Evolutionary conservation across 805 yeast genomes (phyloP), one percentile per base, ranked within the genome.

Genomic region (Kluyveromyces nonfermentans): DNA sequence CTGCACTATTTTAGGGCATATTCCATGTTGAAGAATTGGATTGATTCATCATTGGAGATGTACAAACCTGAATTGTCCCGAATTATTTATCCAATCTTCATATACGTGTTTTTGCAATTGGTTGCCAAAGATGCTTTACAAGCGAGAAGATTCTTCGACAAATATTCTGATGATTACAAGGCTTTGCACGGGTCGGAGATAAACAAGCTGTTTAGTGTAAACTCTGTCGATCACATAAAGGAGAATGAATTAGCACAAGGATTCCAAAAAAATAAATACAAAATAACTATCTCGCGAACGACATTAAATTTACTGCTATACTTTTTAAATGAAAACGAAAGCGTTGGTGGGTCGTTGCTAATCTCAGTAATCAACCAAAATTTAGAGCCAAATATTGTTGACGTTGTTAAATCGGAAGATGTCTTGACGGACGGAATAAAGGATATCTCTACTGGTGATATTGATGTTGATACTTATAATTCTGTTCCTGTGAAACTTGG

Each of bases 311-410:
- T 90, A 52, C 72, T 93, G 50, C 70, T 93, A 43, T 85, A 86
- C 59, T 90, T 88, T 53, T 65, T 93, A 43, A 95, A 87, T 60
- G 97, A 90, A 57, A 86, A 88, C 60, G 97, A 88, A 63, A 82
- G 83, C 8, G 80, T 81, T 43, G 97, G 97, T 35, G 97, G 97
- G 2, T 82, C 89, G 2, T 75, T 90, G 33, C 71, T 90, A 43
- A 85, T 93, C 39, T 71, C 96, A 52, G 73, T 87, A 40, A 80
- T 93, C 49, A 93, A 93, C 67, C 89, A 87, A 64, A 79, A 86
- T 60, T 71, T 93, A 53, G 80, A 74, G 35, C 72, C 73, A 14
- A 63, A 66, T 35, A 56, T 68, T 14, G 63, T 65, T 1, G 57
- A 53, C 69, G 51, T 72, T 65, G 55, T 58, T 5, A 57, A 57